These are phyloP conservation scores for Epichloe scottii DNA, from an alignment of 2,329 filamentous ascomycete genomes.

Conservation along the genomic window DNA sequence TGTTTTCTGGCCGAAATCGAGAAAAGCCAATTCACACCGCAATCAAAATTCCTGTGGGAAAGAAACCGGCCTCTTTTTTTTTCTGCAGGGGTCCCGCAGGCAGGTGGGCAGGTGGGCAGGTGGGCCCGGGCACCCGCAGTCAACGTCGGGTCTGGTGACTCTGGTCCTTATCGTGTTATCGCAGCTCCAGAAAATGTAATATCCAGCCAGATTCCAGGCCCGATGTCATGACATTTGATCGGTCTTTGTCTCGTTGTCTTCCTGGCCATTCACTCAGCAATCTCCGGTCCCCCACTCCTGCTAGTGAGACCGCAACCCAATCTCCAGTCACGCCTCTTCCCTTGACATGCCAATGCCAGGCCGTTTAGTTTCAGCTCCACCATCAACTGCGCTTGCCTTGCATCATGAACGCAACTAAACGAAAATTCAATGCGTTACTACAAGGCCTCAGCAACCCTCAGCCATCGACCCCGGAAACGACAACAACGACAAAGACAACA, in stretches of 20 bases:
- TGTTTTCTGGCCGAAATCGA: neutral
- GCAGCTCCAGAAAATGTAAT: too few relatives aligned
- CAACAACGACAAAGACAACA: slow-evolving; percentile 2
- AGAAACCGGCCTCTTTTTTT: slow-evolving; percentile 1
- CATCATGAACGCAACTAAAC: slow-evolving; percentile 64
- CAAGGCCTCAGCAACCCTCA: slow-evolving; percentile 46
- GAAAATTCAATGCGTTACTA: slow-evolving; percentile 67
- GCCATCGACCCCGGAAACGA: slow-evolving; percentile 7
- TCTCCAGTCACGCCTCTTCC: slow-evolving; percentile 1
- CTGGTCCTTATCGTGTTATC: slow-evolving; percentile 10
- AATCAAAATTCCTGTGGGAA: slow-evolving; percentile 6
- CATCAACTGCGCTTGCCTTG: neutral
- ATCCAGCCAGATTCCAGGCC: too few relatives aligned
- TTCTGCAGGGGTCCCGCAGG: slow-evolving; percentile 1
- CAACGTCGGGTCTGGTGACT: too few relatives aligned
- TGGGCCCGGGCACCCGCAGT: neutral
- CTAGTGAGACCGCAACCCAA: neutral
- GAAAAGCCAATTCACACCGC: neutral
- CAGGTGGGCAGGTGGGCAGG: neutral
- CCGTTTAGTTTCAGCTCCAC: neutral
- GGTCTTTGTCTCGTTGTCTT: too few relatives aligned
- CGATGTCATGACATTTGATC: too few relatives aligned
- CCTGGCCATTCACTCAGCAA: neutral
- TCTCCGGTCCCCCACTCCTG: slow-evolving; percentile 1
- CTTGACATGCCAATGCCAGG: neutral